Evolutionary conservation across 192 early-diverging fungal species (phyloP).

Genomic region (Coemansia reversa): DNA sequence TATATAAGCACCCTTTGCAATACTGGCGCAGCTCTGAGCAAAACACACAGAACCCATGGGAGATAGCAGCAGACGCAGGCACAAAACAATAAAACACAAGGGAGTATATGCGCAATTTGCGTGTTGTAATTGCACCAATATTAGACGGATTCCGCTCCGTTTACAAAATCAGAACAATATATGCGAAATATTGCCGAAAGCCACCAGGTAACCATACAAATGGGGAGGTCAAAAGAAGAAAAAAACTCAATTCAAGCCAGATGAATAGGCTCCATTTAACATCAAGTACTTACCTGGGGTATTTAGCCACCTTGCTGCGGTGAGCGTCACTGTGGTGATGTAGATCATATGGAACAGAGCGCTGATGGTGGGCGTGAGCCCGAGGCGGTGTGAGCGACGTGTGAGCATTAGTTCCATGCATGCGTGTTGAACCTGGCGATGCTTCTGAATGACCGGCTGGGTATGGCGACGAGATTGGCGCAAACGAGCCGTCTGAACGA

Average conservation of each 20-base stretch:
- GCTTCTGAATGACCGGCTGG: conserved; percentile 7
- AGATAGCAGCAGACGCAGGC: no score
- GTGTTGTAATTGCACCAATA: conserved; percentile 21
- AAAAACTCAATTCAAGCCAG: not conserved
- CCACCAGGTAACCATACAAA: conserved; percentile 16
- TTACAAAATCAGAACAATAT: conserved; percentile 10
- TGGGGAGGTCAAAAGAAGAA: not conserved
- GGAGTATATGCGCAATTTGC: not conserved
- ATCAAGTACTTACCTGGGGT: conserved; percentile 39
- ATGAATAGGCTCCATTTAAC: not conserved
- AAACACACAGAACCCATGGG: no score
- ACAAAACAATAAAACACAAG: no score
- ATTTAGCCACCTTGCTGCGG: conserved; percentile 38
- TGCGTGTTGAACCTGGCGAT: conserved; percentile 6
- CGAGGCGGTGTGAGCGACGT: conserved; percentile 13
- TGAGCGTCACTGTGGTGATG: conserved; percentile 17
- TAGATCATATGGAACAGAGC: conserved; percentile 29
- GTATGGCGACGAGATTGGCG: conserved; percentile 19
- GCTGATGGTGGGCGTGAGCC: conserved; percentile 14
- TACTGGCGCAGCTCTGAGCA: not conserved
- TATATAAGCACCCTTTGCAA: not conserved
- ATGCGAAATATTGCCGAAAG: conserved; percentile 18
- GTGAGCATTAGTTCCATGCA: conserved; percentile 6
- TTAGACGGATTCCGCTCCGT: not conserved
- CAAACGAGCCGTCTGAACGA: conserved; percentile 48